A percentile compares a stretch with the other conserved stretches of the same genome.
phyloP scores from a whole-genome alignment of 805 yeast species.

The Vanderwaltozyma verrucispora region DNA sequence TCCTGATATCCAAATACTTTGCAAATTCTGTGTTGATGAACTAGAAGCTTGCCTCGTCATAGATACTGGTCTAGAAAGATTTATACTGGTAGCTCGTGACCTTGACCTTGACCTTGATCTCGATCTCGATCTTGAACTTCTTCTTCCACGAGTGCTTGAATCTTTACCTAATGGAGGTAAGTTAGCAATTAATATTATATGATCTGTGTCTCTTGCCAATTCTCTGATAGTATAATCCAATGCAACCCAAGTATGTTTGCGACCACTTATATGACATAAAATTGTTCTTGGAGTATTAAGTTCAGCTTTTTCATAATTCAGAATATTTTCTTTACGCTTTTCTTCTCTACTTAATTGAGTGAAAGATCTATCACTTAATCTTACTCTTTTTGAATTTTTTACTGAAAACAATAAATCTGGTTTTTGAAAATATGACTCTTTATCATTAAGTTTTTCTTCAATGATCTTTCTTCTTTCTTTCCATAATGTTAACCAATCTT shows the following conservation, averaged over 20 bases:
- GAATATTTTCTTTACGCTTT: conserved; percentile 13
- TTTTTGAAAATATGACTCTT: conserved; percentile 11
- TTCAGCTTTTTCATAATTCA: conserved; percentile 15
- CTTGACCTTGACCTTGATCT: conserved; percentile 7
- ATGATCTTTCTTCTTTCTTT: conserved; percentile 8
- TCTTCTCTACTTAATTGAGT: conserved; percentile 19
- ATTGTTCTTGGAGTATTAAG: conserved; percentile 36
- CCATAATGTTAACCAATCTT: conserved; percentile 18
- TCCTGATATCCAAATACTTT: conserved; percentile 24
- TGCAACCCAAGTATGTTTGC: conserved; percentile 76
- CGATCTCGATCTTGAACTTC: conserved; percentile 3
- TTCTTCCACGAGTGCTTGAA: neutral
- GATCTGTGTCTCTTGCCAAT: conserved; percentile 54
- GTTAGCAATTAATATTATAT: conserved; percentile 47
- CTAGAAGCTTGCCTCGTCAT: conserved; percentile 1
- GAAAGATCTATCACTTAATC: conserved; percentile 12
- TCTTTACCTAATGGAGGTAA: conserved; percentile 14
- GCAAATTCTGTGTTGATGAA: neutral
- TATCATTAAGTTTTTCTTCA: conserved; percentile 13
- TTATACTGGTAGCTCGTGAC: conserved; percentile 6
- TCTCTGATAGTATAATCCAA: conserved; percentile 56
- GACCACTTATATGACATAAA: conserved; percentile 56
- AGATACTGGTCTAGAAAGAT: neutral
- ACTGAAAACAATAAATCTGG: conserved; percentile 12
- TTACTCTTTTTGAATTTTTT: conserved; percentile 2